phyloP scores from a whole-genome alignment of 176 grass and related monocot species.

The Oryza australiensis region DNA sequence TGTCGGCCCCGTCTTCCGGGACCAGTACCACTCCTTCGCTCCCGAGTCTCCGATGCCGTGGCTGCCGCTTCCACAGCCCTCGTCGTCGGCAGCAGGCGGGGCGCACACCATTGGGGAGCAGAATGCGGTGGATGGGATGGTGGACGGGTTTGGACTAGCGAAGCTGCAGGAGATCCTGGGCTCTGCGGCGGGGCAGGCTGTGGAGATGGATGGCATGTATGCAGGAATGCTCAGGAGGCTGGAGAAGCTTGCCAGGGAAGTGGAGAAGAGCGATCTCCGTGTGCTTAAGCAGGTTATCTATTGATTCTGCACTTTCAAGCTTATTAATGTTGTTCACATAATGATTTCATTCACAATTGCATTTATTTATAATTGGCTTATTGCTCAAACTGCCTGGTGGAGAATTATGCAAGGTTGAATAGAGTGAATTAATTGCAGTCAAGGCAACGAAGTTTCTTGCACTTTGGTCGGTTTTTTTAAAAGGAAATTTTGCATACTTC shows the following conservation, averaged over 20 bases:
- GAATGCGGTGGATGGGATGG: slow-evolving; percentile 39
- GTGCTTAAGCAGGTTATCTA: slow-evolving; percentile 58
- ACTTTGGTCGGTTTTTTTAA: not conserved
- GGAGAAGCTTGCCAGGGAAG: slow-evolving; percentile 54
- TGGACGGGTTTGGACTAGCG: slow-evolving; percentile 42
- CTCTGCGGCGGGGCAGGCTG: not conserved
- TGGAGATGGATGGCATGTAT: slow-evolving; percentile 58
- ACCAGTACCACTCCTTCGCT: slow-evolving; percentile 53
- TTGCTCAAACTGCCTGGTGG: not conserved
- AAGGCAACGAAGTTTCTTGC: not conserved
- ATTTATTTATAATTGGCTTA: not conserved
- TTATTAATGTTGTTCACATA: not conserved
- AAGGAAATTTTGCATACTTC: not conserved
- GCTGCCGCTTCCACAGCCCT: slow-evolving; percentile 18
- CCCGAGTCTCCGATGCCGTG: slow-evolving; percentile 49
- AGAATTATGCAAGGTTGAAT: slow-evolving; percentile 13
- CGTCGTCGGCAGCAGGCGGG: not conserved
- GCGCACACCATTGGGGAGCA: slow-evolving; percentile 33
- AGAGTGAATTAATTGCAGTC: not conserved
- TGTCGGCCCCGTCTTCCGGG: slow-evolving; percentile 47
- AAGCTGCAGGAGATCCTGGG: slow-evolving; percentile 41
- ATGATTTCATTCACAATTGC: not conserved
- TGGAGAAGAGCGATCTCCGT: slow-evolving; percentile 57
- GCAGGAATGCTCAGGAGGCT: slow-evolving; percentile 59
- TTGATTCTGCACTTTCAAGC: not conserved